Evolutionary conservation across 2,329 filamentous ascomycete genomes (phyloP), one percentile per base, ranked within the genome.

Genomic region (Zymoseptoria crescenta): DNA sequence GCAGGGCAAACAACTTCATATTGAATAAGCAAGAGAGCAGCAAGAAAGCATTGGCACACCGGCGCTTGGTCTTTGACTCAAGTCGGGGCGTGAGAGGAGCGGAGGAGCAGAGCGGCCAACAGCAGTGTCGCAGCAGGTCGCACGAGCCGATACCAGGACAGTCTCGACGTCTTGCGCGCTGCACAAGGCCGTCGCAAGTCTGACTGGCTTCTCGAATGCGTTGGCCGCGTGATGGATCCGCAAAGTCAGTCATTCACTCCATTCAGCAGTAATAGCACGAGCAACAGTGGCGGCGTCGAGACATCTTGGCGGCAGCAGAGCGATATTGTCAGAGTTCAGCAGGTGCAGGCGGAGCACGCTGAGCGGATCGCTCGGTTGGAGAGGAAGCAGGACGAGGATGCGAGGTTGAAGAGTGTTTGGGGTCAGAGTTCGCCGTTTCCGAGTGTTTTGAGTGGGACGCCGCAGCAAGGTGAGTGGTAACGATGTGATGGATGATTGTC

Each of bases 391-490:
- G 83, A 86, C 64, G 83, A 86, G 65, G 83, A 86, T 74, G 80
- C 80, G 58, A 78, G 81, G 64, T 74, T 86, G 74, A 95, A 93
- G 75, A 96, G 89, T 62, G 88, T 95, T 58, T 99, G 94, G 94
- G 84, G 84, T 54, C 87, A 88, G 64, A 77, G 81, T 53, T 96
- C 92, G 58, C 92, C 92, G 16, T 96, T 96, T 72, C 91, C 93
- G n/a, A 87, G 87, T 64, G 85, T 91, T 48, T 74, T 96, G 59
- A 86, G 87, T 67, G 88, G 89, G 57, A 92, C 91, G 52, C 88
- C 91, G 56, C 89, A 95, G 72, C 89, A 95, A 78, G 91, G 93
- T 95, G 76, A 74, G 83, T 71, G 16, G 20, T 45, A 27, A 19
- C 7, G 13, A 9, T 28, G 29, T 27, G 50, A 21, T 27, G 8